Conservation (phyloP, 768 basidiomycete species). For the Lactarius deliciosus region DNA sequence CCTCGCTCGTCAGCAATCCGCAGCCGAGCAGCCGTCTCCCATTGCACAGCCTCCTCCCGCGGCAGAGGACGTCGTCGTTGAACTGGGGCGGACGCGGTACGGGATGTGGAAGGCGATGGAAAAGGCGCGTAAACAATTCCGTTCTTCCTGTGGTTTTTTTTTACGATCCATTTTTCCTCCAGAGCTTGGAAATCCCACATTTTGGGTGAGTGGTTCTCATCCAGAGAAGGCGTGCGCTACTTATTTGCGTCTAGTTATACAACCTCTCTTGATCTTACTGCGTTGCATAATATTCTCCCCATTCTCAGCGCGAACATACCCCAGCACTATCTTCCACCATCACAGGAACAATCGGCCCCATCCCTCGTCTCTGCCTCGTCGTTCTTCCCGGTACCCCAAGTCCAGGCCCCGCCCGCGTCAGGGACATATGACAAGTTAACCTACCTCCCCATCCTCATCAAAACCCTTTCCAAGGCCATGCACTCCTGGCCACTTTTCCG, state of each 20-base stretch:
- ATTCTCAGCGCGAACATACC: constrained; percentile 71
- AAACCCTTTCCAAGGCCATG: constrained; percentile 79
- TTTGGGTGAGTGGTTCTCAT: constrained; percentile 57
- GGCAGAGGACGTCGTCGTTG: constrained; percentile 56
- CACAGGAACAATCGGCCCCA: constrained; percentile 41
- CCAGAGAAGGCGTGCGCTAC: not conserved
- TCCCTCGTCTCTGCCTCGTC: constrained; percentile 41
- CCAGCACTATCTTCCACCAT: constrained; percentile 45
- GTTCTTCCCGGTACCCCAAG: constrained; percentile 42
- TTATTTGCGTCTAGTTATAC: constrained; percentile 55
- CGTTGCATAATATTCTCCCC: constrained; percentile 61
- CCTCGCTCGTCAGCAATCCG: constrained; percentile 38
- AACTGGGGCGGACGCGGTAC: constrained; percentile 72
- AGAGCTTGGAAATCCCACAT: constrained; percentile 85
- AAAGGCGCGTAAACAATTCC: constrained; percentile 48
- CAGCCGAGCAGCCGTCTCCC: constrained; percentile 20
- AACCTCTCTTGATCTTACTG: constrained; percentile 72
- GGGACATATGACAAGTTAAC: constrained; percentile 67
- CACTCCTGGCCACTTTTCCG: constrained; percentile 82
- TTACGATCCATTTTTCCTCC: not conserved
- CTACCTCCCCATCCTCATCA: constrained; percentile 80
- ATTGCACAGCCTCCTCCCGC: constrained; percentile 18
- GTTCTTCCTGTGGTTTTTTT: not conserved
- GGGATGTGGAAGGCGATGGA: constrained; percentile 92
- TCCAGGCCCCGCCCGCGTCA: constrained; percentile 47